These are phyloP conservation scores for Calocybe indica DNA, from an alignment of 768 basidiomycete species.

Conservation along the genomic window DNA sequence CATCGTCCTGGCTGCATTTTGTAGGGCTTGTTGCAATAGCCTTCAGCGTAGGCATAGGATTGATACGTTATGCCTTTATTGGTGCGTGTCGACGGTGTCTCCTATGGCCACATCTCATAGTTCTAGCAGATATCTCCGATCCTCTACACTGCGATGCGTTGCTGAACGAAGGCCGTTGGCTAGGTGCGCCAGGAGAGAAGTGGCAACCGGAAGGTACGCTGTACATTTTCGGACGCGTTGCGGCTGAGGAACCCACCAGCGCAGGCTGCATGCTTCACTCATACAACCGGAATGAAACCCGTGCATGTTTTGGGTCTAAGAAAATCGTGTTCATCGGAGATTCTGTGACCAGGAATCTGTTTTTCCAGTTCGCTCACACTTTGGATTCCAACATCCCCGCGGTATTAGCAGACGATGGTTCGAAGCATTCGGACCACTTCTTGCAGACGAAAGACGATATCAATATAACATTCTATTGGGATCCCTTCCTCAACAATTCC, in stretches of 20 bases:
- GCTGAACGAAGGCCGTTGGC: slow-evolving; percentile 70
- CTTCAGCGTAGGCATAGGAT: slow-evolving; percentile 32
- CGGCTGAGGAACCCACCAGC: slow-evolving; percentile 1
- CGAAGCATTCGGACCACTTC: slow-evolving; percentile 65
- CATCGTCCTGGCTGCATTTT: slow-evolving; percentile 38
- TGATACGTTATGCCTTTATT: slow-evolving; percentile 27
- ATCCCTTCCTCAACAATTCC: slow-evolving; percentile 79
- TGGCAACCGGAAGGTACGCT: slow-evolving; percentile 86
- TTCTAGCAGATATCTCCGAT: slow-evolving; percentile 57
- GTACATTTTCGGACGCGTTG: neutral
- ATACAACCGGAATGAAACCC: slow-evolving; percentile 51
- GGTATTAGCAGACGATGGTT: slow-evolving; percentile 44
- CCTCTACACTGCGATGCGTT: slow-evolving; percentile 69
- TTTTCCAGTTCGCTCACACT: slow-evolving; percentile 63
- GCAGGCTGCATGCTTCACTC: slow-evolving; percentile 76
- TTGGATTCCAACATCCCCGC: slow-evolving; percentile 54
- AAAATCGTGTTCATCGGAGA: slow-evolving; percentile 79
- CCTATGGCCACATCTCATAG: neutral
- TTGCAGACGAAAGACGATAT: slow-evolving; percentile 40
- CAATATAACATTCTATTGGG: slow-evolving; percentile 68
- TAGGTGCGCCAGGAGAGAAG: slow-evolving; percentile 56
- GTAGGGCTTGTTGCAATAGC: slow-evolving; percentile 26
- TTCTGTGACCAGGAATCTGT: slow-evolving; percentile 74
- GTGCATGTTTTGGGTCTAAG: slow-evolving; percentile 49
- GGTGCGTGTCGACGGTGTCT: slow-evolving; percentile 7